Conservation (phyloP, 169 alveolate species). For the Perkinsus chesapeaki region DNA sequence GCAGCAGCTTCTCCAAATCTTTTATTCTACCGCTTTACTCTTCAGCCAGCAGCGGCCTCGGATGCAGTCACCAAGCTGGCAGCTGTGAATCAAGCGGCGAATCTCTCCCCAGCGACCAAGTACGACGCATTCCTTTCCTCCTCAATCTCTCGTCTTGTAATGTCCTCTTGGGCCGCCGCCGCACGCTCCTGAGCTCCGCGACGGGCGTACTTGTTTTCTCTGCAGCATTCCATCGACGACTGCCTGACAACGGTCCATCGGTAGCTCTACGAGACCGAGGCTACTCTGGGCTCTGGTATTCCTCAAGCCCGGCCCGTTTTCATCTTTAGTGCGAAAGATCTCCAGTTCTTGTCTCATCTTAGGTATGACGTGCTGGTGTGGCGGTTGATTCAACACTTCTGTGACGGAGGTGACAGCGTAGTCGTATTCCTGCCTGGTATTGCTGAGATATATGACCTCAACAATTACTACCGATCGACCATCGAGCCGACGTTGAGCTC, state of each 20-base stretch:
- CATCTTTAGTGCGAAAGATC: not conserved
- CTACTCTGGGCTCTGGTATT: not conserved
- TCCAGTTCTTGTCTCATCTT: not conserved
- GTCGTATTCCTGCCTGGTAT: slow-evolving; percentile 45
- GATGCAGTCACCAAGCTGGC: not conserved
- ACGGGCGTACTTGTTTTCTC: not conserved
- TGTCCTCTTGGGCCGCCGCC: not conserved
- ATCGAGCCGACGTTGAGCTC: not conserved
- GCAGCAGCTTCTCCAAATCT: not conserved
- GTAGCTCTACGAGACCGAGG: not conserved
- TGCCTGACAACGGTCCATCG: not conserved
- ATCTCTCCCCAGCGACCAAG: not conserved
- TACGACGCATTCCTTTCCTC: not conserved
- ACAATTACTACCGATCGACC: slow-evolving; percentile 10
- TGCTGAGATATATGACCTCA: slow-evolving; percentile 40
- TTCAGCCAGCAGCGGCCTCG: not conserved
- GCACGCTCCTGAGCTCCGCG: not conserved
- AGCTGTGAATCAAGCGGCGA: not conserved
- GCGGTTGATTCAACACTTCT: not conserved
- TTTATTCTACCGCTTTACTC: not conserved
- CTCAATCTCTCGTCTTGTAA: not conserved
- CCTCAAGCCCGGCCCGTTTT: not conserved
- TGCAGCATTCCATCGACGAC: not conserved
- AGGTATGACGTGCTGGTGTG: not conserved
- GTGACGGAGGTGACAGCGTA: slow-evolving; percentile 31